These are phyloP conservation scores for Nissolia schottii DNA, from an alignment of 306 rosid species.

Conservation along the genomic window DNA sequence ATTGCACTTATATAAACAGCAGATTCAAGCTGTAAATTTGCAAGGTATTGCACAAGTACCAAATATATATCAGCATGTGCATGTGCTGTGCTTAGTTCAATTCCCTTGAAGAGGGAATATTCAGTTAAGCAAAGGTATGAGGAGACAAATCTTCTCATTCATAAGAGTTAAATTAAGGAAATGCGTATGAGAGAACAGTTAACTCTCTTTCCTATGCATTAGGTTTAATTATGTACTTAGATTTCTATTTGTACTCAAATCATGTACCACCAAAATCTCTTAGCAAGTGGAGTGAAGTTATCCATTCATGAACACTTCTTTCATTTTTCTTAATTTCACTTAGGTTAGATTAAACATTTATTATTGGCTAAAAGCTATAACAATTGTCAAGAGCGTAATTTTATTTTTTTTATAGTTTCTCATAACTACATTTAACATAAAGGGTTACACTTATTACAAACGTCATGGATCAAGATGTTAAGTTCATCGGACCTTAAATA, in stretches of 20 bases:
- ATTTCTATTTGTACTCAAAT: background rate
- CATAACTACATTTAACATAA: too few species aligned
- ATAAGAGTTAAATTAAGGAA: background rate
- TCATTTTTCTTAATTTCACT: background rate
- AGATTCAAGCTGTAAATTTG: slow-evolving; percentile 31
- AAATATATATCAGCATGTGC: slow-evolving; percentile 35
- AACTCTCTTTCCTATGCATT: background rate
- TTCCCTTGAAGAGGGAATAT: slow-evolving; percentile 23
- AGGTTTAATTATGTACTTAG: background rate
- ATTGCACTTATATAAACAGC: slow-evolving; percentile 19
- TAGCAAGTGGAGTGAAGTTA: background rate
- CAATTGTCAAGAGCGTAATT: too few species aligned
- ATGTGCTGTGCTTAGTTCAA: slow-evolving; percentile 32
- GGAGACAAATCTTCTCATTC: slow-evolving; percentile 3
- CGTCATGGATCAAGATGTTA: too few species aligned
- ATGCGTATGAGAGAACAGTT: background rate
- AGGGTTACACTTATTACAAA: too few species aligned
- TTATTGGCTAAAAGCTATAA: too few species aligned
- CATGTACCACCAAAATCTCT: background rate
- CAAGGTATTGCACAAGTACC: slow-evolving; percentile 45
- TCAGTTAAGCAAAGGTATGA: slow-evolving; percentile 9
- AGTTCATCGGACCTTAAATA: too few species aligned
- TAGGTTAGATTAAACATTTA: too few species aligned
- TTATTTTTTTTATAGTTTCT: too few species aligned
- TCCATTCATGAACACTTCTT: background rate